These are phyloP conservation scores for Saraca asoca DNA, from an alignment of 331 rosid genomes.

Conservation along the genomic window DNA sequence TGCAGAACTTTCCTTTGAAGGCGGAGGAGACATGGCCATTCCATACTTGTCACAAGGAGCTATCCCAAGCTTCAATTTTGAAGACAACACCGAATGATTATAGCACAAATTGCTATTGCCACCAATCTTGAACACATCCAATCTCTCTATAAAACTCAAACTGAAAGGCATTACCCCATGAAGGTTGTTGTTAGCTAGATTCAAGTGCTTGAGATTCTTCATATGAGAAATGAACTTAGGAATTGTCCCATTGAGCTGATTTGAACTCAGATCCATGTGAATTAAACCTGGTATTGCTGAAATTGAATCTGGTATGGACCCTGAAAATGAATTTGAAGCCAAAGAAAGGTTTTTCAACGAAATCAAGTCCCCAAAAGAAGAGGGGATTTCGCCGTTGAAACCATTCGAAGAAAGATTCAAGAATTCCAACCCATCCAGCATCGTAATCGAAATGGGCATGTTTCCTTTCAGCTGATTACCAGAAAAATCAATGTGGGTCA, in stretches of 20 bases:
- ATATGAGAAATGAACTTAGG: conserved; percentile 79
- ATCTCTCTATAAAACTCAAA: conserved; percentile 47
- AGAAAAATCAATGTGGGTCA: conserved; percentile 77
- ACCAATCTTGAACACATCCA: conserved; percentile 61
- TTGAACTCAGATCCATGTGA: conserved; percentile 91
- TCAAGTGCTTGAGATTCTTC: conserved; percentile 68
- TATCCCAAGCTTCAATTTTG: conserved; percentile 88
- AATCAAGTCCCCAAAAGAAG: conserved; percentile 71
- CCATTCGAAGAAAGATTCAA: conserved; percentile 71
- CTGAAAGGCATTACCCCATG: conserved; percentile 82
- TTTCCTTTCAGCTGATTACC: conserved; percentile 65
- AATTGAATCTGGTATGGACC: conserved; percentile 68
- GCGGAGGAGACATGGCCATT: conserved; percentile 75
- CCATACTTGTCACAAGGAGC: conserved; percentile 88
- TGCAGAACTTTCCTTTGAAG: conserved; percentile 55
- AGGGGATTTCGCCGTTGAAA: conserved; percentile 65
- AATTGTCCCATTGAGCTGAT: conserved; percentile 80
- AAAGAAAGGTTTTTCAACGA: conserved; percentile 60
- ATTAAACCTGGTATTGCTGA: conserved; percentile 65
- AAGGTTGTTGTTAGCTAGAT: conserved; percentile 75
- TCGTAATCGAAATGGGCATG: conserved; percentile 59
- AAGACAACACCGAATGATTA: conserved; percentile 70
- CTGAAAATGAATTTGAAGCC: conserved; percentile 75
- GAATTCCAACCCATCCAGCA: conserved; percentile 56
- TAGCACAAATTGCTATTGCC: conserved; percentile 75